Evolutionary conservation across 768 basidiomycete species (phyloP).

Genomic region (Candolleomyces efflorescens): DNA sequence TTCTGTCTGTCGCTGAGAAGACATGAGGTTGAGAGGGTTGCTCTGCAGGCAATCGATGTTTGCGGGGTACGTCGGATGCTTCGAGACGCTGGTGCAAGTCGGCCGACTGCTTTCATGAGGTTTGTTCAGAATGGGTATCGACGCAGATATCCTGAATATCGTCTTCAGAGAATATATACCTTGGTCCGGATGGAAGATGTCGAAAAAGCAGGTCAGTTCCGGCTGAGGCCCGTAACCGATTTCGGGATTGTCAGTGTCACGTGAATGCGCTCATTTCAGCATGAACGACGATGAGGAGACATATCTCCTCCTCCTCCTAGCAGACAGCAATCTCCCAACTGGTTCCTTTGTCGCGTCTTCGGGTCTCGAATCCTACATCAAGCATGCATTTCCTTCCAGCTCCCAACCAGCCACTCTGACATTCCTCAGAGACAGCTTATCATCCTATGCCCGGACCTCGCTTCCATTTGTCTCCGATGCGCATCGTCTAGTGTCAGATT

Average conservation of each 20-base stretch:
- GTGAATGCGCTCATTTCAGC: slow-evolving; percentile 1
- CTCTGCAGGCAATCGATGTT: slow-evolving; percentile 1
- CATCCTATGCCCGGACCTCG: slow-evolving; percentile 74
- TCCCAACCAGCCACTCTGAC: slow-evolving; percentile 35
- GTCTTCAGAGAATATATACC: no score
- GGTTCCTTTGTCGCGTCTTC: slow-evolving; percentile 95
- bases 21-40: not conserved
- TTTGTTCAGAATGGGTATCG: not conserved
- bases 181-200: no score
- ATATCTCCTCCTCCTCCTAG: slow-evolving; percentile 73
- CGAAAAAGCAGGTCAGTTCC: no score
- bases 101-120: slow-evolving; percentile 29
- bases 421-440: slow-evolving; percentile 69
- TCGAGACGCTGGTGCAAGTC: slow-evolving; percentile 18
- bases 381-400: slow-evolving; percentile 68
- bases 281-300: slow-evolving; percentile 46
- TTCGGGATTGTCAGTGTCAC: not conserved
- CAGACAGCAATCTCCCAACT: slow-evolving; percentile 93
- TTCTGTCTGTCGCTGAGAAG: not conserved
- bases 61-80: not conserved
- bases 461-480: slow-evolving; percentile 78
- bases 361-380: slow-evolving; percentile 85
- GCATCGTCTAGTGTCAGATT: slow-evolving; percentile 30
- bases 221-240: no score
- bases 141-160: not conserved